Base-by-base conservation (phyloP, 129 eudicot genomes). In the Artemisia argyi region DNA sequence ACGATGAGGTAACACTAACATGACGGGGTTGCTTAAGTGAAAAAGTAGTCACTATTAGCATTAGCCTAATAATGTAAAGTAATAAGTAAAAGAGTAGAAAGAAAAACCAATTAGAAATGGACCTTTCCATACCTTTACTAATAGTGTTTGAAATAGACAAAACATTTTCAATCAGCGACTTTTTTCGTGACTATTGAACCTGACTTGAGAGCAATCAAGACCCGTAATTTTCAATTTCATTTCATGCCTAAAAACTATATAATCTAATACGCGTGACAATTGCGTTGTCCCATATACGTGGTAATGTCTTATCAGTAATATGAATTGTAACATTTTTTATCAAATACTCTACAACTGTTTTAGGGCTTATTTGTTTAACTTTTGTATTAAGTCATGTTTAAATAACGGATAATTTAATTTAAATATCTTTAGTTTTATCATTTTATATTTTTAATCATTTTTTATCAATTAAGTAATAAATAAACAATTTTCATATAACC, bases 71-170 rank as follows among this genome's bases (percentile, higher is more conserved):
- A 9, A 49, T 49, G 55, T 50, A 55, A 71, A 17, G 15, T 58
- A 22, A 65, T 4, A 75, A 65, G 35, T 75, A n/a, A 66, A 58
- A 62, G 12, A 24, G 30, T 46, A 14, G 32, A 66, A 67, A 67
- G 60, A 30, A 57, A 66, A 76, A 67, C 53, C 32, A 20, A 35
- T 56, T 46, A 30, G 39, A 68, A 50, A 76, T 20, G 75, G 69
- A 68, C 62, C 80, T 76, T 76, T 68, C 80, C 59, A 76, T 69
- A 68, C 69, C 80, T 76, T 76, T 76, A 60, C 47, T 47, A 59
- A 76, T 35, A 76, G 75, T 76, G 64, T 68, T 68, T 15, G 19
- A 49, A 68, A 68, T 68, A n/a, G 80, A 76, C 75, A 49, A 49
- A 68, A 68, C 80, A 76, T 68, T 76, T 68, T 44, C 69, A 59